Evolutionary conservation across 768 basidiomycete genomes (phyloP).

Genomic region (Boletus reticuloceps): DNA sequence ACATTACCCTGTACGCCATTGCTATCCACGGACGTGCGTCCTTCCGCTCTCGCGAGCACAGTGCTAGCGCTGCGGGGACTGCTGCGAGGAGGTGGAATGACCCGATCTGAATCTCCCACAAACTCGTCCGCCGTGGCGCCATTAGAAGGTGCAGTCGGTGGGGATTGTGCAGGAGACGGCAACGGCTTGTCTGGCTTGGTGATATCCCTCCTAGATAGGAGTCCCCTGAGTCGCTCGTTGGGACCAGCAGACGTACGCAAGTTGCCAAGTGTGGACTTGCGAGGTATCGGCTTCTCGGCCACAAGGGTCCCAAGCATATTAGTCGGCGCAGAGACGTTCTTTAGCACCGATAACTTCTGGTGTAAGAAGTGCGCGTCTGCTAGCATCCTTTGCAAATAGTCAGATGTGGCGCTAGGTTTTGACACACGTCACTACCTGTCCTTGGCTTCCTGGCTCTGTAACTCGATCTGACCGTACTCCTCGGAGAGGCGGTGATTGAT

Average conservation of each 20-base stretch:
- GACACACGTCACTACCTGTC: conserved; percentile 51
- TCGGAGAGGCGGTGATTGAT: conserved; percentile 90
- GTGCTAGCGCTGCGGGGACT: conserved; percentile 15
- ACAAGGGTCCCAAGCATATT: conserved; percentile 85
- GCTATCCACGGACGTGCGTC: conserved; percentile 1
- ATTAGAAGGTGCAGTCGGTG: conserved; percentile 12
- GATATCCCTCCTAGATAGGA: conserved; percentile 31
- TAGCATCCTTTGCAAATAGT: conserved; percentile 55
- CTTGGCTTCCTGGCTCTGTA: conserved; percentile 83
- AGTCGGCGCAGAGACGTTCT: conserved; percentile 68
- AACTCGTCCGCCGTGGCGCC: conserved; percentile 10
- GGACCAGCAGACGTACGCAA: conserved; percentile 23
- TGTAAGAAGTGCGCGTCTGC: conserved; percentile 77
- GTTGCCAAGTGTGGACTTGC: conserved; percentile 29
- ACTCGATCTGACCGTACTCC: conserved; percentile 78
- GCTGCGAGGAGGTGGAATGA: conserved; percentile 19
- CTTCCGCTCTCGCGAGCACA: conserved; percentile 8
- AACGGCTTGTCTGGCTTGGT: conserved; percentile 27
- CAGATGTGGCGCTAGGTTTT: conserved; percentile 8
- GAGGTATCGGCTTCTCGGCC: conserved; percentile 67
- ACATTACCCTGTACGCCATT: not conserved
- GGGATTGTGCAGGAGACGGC: conserved; percentile 25
- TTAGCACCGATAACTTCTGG: conserved; percentile 70
- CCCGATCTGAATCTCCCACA: conserved; percentile 17
- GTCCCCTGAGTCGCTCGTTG: conserved; percentile 38